A percentile compares a stretch with the other conserved stretches of the same genome.
Evolutionary conservation across 495 filamentous ascomycete genomes (phyloP).

Genomic region (Lasiosphaeriaceae sp.): DNA sequence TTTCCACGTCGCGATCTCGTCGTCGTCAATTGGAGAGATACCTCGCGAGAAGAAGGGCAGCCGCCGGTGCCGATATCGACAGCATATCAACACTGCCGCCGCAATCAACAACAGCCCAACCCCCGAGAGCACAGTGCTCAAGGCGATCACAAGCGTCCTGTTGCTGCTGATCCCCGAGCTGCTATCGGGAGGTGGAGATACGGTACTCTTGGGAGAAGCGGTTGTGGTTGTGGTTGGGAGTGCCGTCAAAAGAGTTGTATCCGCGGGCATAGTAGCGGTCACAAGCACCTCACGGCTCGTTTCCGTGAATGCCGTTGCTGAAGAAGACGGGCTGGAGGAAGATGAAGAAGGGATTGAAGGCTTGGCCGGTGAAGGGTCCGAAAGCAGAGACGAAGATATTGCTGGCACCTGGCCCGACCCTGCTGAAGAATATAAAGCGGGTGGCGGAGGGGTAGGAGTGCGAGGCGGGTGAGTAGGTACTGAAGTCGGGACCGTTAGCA

Average conservation of each 20-base stretch:
- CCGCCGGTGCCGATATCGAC: slow-evolving; percentile 28
- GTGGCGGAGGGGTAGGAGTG: not conserved
- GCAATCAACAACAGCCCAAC: slow-evolving; percentile 33
- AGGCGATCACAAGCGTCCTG: slow-evolving; percentile 35
- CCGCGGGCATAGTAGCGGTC: slow-evolving; percentile 26
- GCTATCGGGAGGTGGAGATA: slow-evolving; percentile 9
- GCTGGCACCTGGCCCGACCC: not conserved
- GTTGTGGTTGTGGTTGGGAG: slow-evolving; percentile 10
- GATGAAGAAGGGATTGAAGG: not conserved
- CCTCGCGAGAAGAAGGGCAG: slow-evolving; percentile 38
- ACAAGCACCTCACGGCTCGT: slow-evolving; percentile 5
- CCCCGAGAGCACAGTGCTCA: slow-evolving; percentile 40
- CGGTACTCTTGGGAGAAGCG: slow-evolving; percentile 1
- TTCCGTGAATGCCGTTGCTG: not conserved
- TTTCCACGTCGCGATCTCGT: slow-evolving; percentile 52
- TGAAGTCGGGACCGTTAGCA: slow-evolving; percentile 19
- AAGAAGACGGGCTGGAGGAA: not conserved
- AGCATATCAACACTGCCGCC: slow-evolving; percentile 25
- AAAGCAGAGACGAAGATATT: not conserved
- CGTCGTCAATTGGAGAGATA: slow-evolving; percentile 48
- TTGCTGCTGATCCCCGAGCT: slow-evolving; percentile 17
- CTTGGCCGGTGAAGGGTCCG: not conserved
- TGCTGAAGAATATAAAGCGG: not conserved
- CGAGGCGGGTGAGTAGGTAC: slow-evolving; percentile 2
- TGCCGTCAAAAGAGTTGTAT: slow-evolving; percentile 9